Percentiles rank a stretch among this genome's conserved stretches.
phyloP scores from a whole-genome alignment of 192 early-diverging fungal genomes.

The Irineochytrium annulatum region DNA sequence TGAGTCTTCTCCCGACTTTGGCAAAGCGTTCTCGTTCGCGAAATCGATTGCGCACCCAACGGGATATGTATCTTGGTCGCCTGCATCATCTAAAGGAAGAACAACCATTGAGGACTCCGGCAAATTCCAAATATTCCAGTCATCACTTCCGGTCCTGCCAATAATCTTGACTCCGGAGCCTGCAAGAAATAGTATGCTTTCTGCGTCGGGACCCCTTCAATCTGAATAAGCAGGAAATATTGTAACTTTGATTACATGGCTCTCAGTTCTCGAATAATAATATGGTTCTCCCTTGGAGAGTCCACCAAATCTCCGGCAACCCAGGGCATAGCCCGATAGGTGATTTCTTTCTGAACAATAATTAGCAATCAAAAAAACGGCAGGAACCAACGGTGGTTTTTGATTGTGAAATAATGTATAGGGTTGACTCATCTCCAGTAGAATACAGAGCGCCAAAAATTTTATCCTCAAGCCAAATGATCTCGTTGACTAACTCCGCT shows the following conservation, averaged over 20 bases:
- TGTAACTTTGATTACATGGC: too few species aligned
- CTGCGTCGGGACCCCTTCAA: constrained; percentile 8
- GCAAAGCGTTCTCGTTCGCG: constrained; percentile 51
- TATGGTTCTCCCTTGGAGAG: neutral
- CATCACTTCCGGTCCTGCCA: constrained; percentile 38
- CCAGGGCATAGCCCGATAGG: neutral
- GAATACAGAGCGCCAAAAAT: constrained; percentile 68
- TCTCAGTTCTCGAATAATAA: constrained; percentile 1
- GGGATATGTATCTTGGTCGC: constrained; percentile 59
- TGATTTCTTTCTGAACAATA: constrained; percentile 26
- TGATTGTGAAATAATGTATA: constrained; percentile 57
- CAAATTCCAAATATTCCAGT: constrained; percentile 70
- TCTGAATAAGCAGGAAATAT: neutral
- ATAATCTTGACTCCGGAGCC: constrained; percentile 37
- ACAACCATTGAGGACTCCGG: constrained; percentile 48
- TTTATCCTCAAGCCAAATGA: constrained; percentile 74
- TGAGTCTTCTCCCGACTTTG: neutral
- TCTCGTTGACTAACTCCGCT: constrained; percentile 49
- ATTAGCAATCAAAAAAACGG: constrained; percentile 24
- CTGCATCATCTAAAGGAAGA: constrained; percentile 51
- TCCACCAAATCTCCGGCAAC: constrained; percentile 29
- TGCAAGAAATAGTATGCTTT: neutral
- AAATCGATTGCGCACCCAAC: constrained; percentile 75
- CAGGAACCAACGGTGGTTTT: neutral
- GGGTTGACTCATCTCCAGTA: neutral